Conservation (phyloP, 495 filamentous ascomycete species). For the Trichoderma virens region DNA sequence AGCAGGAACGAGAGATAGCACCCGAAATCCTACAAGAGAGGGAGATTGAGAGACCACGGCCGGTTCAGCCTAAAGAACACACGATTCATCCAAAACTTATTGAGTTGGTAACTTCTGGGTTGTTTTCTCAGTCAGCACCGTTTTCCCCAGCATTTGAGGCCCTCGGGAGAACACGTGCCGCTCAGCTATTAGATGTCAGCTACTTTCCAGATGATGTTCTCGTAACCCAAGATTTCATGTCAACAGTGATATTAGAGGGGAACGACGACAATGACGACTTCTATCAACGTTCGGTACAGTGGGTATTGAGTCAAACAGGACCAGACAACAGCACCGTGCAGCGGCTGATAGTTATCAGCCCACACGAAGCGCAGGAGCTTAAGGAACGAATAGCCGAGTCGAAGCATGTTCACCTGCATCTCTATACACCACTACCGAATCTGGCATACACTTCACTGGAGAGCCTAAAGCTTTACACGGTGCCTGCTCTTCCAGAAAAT, state of each 20-base stretch:
- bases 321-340: constrained; percentile 12
- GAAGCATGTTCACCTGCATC: constrained; percentile 36
- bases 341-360: constrained; percentile 50
- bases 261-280: constrained; percentile 24
- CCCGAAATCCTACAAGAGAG: constrained; percentile 57
- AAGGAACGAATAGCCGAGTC: constrained; percentile 30
- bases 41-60: constrained; percentile 44
- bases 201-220: neutral
- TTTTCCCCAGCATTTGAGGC: neutral
- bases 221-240: neutral
- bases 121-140: neutral
- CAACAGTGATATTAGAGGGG: neutral
- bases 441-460: constrained; percentile 37
- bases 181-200: neutral
- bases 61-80: constrained; percentile 31
- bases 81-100: constrained; percentile 37
- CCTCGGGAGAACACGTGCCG: neutral
- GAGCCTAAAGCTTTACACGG: constrained; percentile 33
- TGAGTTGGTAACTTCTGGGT: neutral
- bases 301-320: constrained; percentile 40
- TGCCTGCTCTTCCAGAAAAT: constrained; percentile 15
- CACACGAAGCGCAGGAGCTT: constrained; percentile 51
- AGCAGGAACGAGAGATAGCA: constrained; percentile 62
- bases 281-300: constrained; percentile 52
- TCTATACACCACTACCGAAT: constrained; percentile 51